Conservation (phyloP, 805 yeast genomes). For the Lachancea kluyveri region DNA sequence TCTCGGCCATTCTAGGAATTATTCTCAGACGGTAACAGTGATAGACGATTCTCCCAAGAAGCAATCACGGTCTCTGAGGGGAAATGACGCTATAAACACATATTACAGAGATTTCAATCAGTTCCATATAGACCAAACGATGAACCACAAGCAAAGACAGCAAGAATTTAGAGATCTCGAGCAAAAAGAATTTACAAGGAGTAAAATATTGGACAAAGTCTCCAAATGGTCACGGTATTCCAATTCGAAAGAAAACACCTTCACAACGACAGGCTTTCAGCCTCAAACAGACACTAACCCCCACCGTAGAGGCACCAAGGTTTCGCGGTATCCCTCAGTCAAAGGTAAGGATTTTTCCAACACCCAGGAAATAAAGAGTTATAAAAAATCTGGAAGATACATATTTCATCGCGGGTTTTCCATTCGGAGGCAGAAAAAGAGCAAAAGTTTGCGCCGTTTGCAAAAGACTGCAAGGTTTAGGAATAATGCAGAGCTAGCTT, state of each 20-base stretch:
- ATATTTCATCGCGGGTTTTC: slow-evolving; percentile 27
- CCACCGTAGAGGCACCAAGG: slow-evolving; percentile 8
- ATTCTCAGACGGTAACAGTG: not conserved
- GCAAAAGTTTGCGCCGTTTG: not conserved
- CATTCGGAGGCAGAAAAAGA: slow-evolving; percentile 3
- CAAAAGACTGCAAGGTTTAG: slow-evolving; percentile 6
- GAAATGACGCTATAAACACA: too few relatives aligned
- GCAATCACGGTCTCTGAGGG: too few relatives aligned
- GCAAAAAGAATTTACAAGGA: too few relatives aligned
- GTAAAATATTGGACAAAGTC: slow-evolving; percentile 4
- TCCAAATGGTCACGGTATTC: slow-evolving; percentile 10
- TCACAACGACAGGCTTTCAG: not conserved
- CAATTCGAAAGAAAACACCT: not conserved
- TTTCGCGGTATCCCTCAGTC: too few relatives aligned
- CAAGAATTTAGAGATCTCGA: too few relatives aligned
- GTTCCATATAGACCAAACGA: slow-evolving; percentile 12
- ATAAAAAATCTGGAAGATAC: slow-evolving; percentile 11
- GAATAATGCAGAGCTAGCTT: slow-evolving; percentile 16
- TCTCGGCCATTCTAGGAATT: slow-evolving; percentile 1
- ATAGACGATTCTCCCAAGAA: not conserved
- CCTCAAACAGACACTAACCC: not conserved
- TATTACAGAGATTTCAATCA: slow-evolving; percentile 10
- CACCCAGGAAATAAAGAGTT: slow-evolving; percentile 13
- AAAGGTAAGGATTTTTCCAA: slow-evolving; percentile 24
- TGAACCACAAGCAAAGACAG: slow-evolving; percentile 11